phyloP scores from a whole-genome alignment of 2,329 filamentous ascomycete genomes.

The Fusarium odoratissimum region DNA sequence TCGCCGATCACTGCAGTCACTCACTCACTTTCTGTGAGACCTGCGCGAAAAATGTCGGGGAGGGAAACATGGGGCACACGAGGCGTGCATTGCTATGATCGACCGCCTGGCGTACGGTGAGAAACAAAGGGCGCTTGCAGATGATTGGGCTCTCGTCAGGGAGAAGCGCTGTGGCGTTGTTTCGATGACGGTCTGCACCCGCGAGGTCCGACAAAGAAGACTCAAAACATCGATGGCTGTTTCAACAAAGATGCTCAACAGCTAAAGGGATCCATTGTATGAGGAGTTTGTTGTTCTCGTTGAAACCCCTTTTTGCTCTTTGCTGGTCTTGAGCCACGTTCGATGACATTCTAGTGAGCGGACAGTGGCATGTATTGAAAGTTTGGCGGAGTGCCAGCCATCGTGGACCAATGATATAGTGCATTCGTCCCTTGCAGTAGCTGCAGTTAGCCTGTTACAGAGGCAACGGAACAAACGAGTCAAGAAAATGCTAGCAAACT shows the following conservation, averaged over 20 bases:
- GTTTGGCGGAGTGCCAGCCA: neutral
- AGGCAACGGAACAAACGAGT: constrained; percentile 13
- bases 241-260: constrained; percentile 6
- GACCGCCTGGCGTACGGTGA: neutral
- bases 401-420: constrained; percentile 7
- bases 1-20: neutral
- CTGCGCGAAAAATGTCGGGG: neutral
- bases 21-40: neutral
- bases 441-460: constrained; percentile 20
- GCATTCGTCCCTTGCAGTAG: constrained; percentile 27
- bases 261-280: neutral
- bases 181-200: constrained; percentile 4
- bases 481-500: constrained; percentile 10
- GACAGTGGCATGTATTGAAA: constrained; percentile 20
- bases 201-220: constrained; percentile 17
- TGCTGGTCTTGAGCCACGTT: neutral
- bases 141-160: constrained; percentile 14
- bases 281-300: neutral
- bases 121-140: constrained; percentile 5
- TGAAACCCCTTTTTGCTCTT: constrained; percentile 1
- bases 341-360: constrained; percentile 21
- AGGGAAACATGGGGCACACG: neutral
- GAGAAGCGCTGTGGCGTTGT: constrained; percentile 35
- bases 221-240: constrained; percentile 27
- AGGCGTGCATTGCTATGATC: neutral